phyloP scores from a whole-genome alignment of 1,139 yeast genomes.

The Hyphopichia fennica region DNA sequence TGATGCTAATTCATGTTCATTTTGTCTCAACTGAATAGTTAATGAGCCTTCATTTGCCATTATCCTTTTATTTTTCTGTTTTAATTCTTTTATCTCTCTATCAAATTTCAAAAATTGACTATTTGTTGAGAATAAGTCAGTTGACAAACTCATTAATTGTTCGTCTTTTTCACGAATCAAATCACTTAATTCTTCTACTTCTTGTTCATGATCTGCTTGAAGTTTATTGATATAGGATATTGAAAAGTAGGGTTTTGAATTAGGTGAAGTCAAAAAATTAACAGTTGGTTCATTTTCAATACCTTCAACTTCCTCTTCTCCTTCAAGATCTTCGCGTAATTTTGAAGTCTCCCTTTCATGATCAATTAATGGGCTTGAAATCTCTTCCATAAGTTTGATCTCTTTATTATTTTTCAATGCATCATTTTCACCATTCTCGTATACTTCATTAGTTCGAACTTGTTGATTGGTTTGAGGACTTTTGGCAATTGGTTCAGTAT shows the following conservation, averaged over 20 bases:
- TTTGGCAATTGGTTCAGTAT: conserved; percentile 44
- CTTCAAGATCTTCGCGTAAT: conserved; percentile 6
- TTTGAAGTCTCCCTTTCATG: conserved; percentile 5
- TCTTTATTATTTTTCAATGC: conserved; percentile 6
- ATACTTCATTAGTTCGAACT: conserved; percentile 18
- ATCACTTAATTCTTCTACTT: conserved; percentile 16
- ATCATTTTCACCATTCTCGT: conserved; percentile 8
- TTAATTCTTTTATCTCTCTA: conserved; percentile 20
- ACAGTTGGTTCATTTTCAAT: conserved; percentile 28
- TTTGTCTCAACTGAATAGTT: conserved; percentile 27
- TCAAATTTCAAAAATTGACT: conserved; percentile 20
- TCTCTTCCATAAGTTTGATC: conserved; percentile 8
- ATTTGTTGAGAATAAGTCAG: conserved; percentile 19
- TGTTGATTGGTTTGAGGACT: conserved; percentile 42
- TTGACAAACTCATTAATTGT: conserved; percentile 19
- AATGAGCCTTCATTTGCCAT: conserved; percentile 26
- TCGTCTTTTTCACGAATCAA: conserved; percentile 15
- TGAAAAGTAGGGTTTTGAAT: conserved; percentile 39
- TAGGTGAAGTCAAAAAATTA: conserved; percentile 34
- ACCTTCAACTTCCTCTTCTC: conserved; percentile 11
- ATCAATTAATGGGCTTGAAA: conserved; percentile 25
- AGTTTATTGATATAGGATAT: conserved; percentile 30
- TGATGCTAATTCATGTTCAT: conserved; percentile 32
- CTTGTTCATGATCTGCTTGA: conserved; percentile 23
- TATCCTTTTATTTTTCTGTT: conserved; percentile 18